Evolutionary conservation across 2,329 filamentous ascomycete species (phyloP).

Genomic region (Neopestalotiopsis clavispora): DNA sequence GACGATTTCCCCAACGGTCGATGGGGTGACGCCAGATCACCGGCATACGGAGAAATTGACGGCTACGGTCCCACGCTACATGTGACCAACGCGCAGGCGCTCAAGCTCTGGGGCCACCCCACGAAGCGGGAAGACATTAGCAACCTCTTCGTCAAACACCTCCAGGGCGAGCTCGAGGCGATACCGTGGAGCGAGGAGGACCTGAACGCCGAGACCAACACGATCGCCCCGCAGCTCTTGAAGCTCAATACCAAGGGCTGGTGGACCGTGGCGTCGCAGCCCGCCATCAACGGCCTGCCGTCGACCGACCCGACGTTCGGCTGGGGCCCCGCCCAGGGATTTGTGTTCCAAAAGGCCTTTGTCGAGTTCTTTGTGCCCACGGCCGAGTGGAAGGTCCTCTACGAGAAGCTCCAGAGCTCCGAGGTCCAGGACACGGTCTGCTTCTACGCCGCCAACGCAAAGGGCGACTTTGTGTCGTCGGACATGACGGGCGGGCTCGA

Average conservation of each 20-base stretch:
- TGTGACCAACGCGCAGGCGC: conserved; percentile 83
- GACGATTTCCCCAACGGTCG: conserved; percentile 97
- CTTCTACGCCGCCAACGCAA: conserved; percentile 84
- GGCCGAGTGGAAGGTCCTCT: conserved; percentile 72
- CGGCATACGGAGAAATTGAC: conserved; percentile 94
- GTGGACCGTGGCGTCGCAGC: conserved; percentile 97
- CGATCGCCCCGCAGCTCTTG: conserved; percentile 78
- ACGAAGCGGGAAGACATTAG: conserved; percentile 74
- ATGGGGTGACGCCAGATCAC: conserved; percentile 91
- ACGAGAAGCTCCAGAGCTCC: conserved; percentile 62
- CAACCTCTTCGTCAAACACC: conserved; percentile 78
- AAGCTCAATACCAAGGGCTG: conserved; percentile 81
- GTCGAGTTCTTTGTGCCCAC: conserved; percentile 91
- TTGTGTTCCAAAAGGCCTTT: conserved; percentile 98
- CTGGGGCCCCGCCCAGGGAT: conserved; percentile 91
- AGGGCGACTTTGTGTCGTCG: conserved; percentile 79
- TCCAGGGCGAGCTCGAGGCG: conserved; percentile 77
- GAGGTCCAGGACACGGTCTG: conserved; percentile 72
- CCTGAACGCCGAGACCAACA: conserved; percentile 80
- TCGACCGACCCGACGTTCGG: conserved; percentile 83
- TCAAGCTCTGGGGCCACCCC: conserved; percentile 85
- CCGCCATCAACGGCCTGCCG: conserved; percentile 84
- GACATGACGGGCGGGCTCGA: conserved; percentile 50
- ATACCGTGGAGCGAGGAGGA: conserved; percentile 96
- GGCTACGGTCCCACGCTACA: conserved; percentile 98